A percentile compares a stretch with the other conserved stretches of the same genome.
phyloP scores from a whole-genome alignment of 2,329 filamentous ascomycete species.

The Aspergillus felis region DNA sequence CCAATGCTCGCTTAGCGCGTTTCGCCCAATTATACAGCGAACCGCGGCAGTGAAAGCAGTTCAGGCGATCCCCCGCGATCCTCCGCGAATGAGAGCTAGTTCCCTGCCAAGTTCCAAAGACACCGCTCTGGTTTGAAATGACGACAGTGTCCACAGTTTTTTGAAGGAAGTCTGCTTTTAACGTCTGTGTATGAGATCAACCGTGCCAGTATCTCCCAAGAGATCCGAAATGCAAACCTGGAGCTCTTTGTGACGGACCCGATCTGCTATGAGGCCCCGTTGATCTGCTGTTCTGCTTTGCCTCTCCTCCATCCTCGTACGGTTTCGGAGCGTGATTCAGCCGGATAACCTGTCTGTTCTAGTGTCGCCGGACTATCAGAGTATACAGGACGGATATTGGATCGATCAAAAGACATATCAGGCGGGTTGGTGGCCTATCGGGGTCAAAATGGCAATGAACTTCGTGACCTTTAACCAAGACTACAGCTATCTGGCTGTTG shows the following conservation, averaged over 20 bases:
- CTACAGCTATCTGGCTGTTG: slow-evolving; percentile 93
- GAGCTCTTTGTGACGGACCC: slow-evolving; percentile 13
- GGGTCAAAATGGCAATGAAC: slow-evolving; percentile 70
- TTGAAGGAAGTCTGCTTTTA: not conserved
- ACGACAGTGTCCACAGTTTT: not conserved
- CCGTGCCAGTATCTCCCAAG: not conserved
- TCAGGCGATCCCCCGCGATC: slow-evolving; percentile 17
- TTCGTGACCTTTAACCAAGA: slow-evolving; percentile 99
- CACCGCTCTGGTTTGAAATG: not conserved
- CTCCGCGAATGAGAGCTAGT: slow-evolving; percentile 10
- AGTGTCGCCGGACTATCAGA: not conserved
- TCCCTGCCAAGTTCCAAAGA: not conserved
- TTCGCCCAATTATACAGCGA: slow-evolving; percentile 12
- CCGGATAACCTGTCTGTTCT: slow-evolving; percentile 11
- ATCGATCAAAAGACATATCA: not conserved
- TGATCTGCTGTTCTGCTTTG: not conserved
- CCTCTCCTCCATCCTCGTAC: slow-evolving; percentile 14
- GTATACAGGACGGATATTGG: not conserved
- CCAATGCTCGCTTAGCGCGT: slow-evolving; percentile 27
- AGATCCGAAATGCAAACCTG: slow-evolving; percentile 13
- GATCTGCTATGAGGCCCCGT: slow-evolving; percentile 15
- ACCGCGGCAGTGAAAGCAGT: slow-evolving; percentile 13
- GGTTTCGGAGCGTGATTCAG: not conserved
- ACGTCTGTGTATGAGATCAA: not conserved
- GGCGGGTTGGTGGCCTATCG: not conserved